Percentiles rank a stretch among this genome's conserved stretches.
These are phyloP conservation scores for Sporobolomyces roseus DNA, from an alignment of 768 basidiomycete species.

Conservation along the genomic window DNA sequence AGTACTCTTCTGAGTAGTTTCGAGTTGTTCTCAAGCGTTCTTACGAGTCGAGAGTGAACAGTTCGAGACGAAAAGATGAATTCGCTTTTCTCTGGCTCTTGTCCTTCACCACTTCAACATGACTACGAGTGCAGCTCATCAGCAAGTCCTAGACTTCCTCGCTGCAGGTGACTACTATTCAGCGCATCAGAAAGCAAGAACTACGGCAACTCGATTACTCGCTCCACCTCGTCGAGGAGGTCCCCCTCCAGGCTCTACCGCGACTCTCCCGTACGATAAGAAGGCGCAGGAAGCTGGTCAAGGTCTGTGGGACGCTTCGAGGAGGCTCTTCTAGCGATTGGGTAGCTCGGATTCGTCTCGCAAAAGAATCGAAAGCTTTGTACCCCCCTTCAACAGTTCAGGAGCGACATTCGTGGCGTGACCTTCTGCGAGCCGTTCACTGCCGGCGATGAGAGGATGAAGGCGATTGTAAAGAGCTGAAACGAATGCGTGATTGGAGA, in stretches of 20 bases:
- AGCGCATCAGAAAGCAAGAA: slow-evolving; percentile 94
- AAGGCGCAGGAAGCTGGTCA: slow-evolving; percentile 84
- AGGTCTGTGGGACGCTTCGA: slow-evolving; percentile 83
- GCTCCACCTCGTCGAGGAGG: slow-evolving; percentile 26
- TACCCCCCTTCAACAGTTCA: no score
- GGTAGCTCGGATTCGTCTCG: no score
- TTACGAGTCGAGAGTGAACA: not conserved
- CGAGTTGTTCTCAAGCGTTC: no score
- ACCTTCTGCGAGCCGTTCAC: no score
- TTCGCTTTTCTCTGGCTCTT: not conserved
- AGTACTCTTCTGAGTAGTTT: no score
- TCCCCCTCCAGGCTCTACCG: slow-evolving; percentile 44
- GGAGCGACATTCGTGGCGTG: no score
- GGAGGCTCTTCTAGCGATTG: slow-evolving; percentile 83
- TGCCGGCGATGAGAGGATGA: no score
- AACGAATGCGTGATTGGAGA: no score
- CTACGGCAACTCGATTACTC: slow-evolving; percentile 73
- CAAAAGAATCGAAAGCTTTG: no score
- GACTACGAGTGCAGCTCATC: slow-evolving; percentile 11
- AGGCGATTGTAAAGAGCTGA: no score
- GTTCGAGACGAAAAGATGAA: not conserved
- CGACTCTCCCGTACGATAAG: slow-evolving; percentile 61
- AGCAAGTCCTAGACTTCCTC: slow-evolving; percentile 62
- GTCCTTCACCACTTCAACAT: not conserved
- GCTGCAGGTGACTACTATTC: slow-evolving; percentile 71